Evolutionary conservation across 768 basidiomycete species (phyloP), one percentile per base, ranked within the genome.

Genomic region (Mycena olivaceomarginata): DNA sequence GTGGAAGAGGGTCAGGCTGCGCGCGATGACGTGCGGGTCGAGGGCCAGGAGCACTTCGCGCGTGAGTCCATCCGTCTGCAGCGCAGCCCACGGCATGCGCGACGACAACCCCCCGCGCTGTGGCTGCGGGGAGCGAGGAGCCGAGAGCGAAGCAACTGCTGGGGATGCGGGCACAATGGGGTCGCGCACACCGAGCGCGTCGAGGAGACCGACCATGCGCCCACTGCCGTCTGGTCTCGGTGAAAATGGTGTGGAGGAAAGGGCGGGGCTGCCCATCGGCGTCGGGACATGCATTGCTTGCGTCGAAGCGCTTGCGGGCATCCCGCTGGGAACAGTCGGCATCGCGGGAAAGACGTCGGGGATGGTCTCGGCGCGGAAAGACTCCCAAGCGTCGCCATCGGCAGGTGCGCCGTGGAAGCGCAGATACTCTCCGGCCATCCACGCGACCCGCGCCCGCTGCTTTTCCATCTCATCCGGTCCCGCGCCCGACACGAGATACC

Each of bases 341-440:
- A 83, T 82, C 4, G 83, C 80, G 51, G 80, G 83, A 41, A 87
- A 74, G 10, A 87, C 82, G 43, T 86, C 82, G 4, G 92, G 92
- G 66, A 94, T 86, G 2, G 86, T 87, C 48, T 91, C 90, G 40
- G 86, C 84, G 67, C 86, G 86, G 88, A 93, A 94, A 13, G 88
- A 88, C 59, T 91, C 88, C 94, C 95, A 95, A 5, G 87, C 88
- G 40, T 81, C 75, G 37, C 78, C 79, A 77, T 95, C 92, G 15
- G 85, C 89, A 4, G 94, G 91, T 0, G 79, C 71, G 3, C 90
- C 91, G 77, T 94, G 90, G 75, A 89, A 92, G 48, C 89, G 84
- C 66, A 95, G 80, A 77, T 96, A 97, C 82, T 93, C 91, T 18
- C 87, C 88, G 0, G 91, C 92, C 65, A 96, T 86, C 94, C 94